Base-by-base conservation (phyloP, 1,284 basidiomycete genomes). In the Trichosporon ovoides region DNA sequence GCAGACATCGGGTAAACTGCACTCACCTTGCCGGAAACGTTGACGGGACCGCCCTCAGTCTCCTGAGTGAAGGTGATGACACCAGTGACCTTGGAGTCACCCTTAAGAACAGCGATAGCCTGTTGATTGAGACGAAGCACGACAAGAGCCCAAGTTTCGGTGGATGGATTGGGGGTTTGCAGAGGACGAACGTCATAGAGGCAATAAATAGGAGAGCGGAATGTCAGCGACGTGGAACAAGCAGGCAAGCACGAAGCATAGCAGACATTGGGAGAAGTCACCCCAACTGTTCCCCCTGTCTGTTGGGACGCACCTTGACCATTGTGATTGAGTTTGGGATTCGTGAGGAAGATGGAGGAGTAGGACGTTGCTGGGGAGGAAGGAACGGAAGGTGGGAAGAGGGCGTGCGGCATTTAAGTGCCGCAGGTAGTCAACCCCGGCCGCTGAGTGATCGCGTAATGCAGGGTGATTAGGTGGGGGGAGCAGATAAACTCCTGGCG, bases 61-160 rank as follows among this genome's bases (percentile, higher is more conserved):
- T 78, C 66, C 73, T 90, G 88, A 43, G 81, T 79, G 75, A 90
- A 88, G 46, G 79, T 81, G 60, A 89, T 83, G 24, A 81, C 83
- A 53, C 88, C 88, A 52, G 78, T 77, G 56, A 86, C 84, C 59
- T 77, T 72, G 7, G 84, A 69, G 59, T 83, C 81, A 50, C 87
- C 86, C 61, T 80, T 82, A 67, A 90, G 78, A 24, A 87, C 81
- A 28, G 82, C 86, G 49, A 86, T 80, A 37, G 87, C 87, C 87
- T 87, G 60, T 20, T 34, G 3, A 38, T 53, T 33, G 28, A 37
- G 19, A 13, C 22, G 24, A 18, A 19, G 31, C 31, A 50, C 31
- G 38, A 24, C 40, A 34, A 51, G 49, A n/a, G 36, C 24, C 19
- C 33, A 37, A 19, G 7, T 31, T 18, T 4, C 16, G 43, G 22